phyloP scores from a whole-genome alignment of 2,329 filamentous ascomycete genomes.

The Ilyonectria mors-panacis region DNA sequence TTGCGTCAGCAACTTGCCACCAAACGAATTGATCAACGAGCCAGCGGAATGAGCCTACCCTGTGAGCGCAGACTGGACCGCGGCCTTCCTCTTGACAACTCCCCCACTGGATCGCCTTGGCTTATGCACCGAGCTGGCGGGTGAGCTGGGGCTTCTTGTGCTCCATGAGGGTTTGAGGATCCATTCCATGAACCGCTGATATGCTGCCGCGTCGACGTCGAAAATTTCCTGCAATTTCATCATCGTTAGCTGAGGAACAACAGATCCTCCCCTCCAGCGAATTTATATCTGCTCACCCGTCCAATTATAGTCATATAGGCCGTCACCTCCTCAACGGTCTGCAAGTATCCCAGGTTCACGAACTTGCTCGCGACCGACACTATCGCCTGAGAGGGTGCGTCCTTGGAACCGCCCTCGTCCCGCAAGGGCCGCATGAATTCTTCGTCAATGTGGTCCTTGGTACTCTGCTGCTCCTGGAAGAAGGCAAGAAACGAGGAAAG shows the following conservation, averaged over 20 bases:
- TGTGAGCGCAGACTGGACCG: not conserved
- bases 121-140: not conserved
- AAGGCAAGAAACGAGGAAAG: not conserved
- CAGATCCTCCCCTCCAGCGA: rapidly evolving
- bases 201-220: not conserved
- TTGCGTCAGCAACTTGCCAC: not conserved
- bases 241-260: not conserved
- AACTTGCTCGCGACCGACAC: slow-evolving; percentile 22
- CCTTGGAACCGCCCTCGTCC: rapidly evolving
- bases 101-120: not conserved
- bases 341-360: slow-evolving; percentile 32
- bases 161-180: not conserved
- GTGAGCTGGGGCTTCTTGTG: not conserved
- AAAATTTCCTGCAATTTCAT: not conserved
- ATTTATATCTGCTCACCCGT: slow-evolving; percentile 7
- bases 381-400: slow-evolving; percentile 14
- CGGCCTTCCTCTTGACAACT: not conserved
- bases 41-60: not conserved
- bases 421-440: not conserved
- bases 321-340: slow-evolving; percentile 22
- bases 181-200: not conserved
- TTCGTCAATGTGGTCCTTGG: not conserved
- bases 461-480: not conserved
- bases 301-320: slow-evolving; percentile 28
- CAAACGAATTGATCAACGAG: not conserved